Evolutionary conservation across 139 green algal species (phyloP).

Genomic region (Tetraselmis chui): DNA sequence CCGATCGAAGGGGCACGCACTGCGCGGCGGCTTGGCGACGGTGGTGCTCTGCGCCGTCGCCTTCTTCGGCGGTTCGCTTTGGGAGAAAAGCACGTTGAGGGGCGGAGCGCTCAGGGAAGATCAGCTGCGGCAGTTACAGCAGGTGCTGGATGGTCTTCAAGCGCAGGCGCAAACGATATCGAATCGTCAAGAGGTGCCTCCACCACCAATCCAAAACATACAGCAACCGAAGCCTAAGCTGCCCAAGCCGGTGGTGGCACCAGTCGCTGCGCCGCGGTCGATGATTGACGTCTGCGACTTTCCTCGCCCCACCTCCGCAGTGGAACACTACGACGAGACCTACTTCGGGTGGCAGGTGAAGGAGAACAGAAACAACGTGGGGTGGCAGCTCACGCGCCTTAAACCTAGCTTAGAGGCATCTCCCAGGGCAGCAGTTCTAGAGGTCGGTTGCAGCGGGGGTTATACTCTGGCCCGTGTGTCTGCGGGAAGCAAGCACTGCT

Average conservation of each 20-base stretch:
- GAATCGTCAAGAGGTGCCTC: too few species aligned
- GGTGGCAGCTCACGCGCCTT: neutral
- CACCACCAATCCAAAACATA: neutral
- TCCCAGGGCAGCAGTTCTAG: neutral
- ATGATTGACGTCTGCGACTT: neutral
- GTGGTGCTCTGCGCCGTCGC: neutral
- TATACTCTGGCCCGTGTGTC: neutral
- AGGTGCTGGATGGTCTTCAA: neutral
- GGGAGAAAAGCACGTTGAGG: too few species aligned
- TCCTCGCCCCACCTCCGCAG: too few species aligned
- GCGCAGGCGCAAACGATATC: neutral
- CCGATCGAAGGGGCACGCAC: too few species aligned
- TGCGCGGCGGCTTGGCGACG: neutral
- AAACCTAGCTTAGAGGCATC: neutral
- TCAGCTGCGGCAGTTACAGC: neutral
- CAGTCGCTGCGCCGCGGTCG: neutral
- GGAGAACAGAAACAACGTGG: neutral
- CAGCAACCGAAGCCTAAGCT: neutral
- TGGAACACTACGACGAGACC: neutral
- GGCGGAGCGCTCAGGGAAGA: neutral
- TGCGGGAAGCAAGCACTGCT: neutral
- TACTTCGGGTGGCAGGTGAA: neutral
- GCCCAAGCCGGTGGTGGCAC: neutral
- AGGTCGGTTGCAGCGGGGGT: neutral
- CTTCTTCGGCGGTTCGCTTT: neutral